These are phyloP conservation scores for Lactarius tabidus DNA, from an alignment of 768 basidiomycete species.

Conservation along the genomic window DNA sequence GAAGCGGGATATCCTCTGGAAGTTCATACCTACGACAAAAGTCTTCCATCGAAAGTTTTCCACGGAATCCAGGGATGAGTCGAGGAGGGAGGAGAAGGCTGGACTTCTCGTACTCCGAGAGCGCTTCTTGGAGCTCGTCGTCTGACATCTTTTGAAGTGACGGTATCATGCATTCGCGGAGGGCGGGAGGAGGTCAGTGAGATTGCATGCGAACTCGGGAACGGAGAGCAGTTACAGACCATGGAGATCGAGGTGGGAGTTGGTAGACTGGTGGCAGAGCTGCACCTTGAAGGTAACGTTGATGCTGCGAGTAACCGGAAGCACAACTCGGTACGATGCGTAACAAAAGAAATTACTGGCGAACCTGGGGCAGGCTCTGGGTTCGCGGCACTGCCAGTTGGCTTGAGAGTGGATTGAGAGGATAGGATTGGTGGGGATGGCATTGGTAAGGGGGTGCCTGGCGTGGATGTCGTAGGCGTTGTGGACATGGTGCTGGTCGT, in stretches of 20 bases:
- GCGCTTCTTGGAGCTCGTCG: slow-evolving; percentile 10
- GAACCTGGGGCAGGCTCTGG: neutral
- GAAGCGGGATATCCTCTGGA: slow-evolving; percentile 3
- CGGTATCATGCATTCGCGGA: neutral
- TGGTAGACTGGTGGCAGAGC: neutral
- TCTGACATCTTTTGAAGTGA: slow-evolving; percentile 13
- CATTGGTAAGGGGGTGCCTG: neutral
- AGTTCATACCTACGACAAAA: slow-evolving; percentile 14
- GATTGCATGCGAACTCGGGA: neutral
- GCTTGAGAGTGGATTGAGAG: neutral
- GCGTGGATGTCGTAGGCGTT: neutral
- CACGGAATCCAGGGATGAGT: slow-evolving; percentile 6
- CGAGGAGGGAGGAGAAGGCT: slow-evolving; percentile 13
- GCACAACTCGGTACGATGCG: neutral
- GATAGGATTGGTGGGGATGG: neutral
- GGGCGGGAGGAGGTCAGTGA: neutral
- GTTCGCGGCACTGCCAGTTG: neutral
- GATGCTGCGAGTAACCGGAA: neutral
- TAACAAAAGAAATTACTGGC: neutral
- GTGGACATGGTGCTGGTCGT: neutral
- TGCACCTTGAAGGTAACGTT: neutral
- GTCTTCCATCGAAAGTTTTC: slow-evolving; percentile 3
- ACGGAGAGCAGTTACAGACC: slow-evolving; percentile 2
- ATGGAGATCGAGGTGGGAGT: slow-evolving; percentile 10
- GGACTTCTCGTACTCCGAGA: neutral